Percentiles rank a stretch among this genome's conserved stretches.
phyloP scores from a whole-genome alignment of 352 stramenopile genomes.

The Phytophthora hybrid region DNA sequence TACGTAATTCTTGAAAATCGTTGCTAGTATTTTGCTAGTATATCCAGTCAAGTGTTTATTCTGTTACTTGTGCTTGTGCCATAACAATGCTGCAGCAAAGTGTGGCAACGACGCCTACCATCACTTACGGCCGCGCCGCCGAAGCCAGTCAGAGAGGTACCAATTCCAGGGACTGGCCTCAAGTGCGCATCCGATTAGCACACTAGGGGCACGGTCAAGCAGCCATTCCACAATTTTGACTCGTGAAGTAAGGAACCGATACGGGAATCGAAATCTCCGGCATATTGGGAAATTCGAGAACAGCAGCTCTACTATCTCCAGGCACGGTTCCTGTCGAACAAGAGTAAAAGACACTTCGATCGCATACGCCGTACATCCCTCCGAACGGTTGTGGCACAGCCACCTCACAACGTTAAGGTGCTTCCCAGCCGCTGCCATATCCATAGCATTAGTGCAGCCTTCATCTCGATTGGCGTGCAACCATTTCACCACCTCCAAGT shows the following conservation, averaged over 20 bases:
- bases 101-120: too few species aligned
- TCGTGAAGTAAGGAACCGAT: not conserved
- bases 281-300: not conserved
- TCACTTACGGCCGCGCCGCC: too few species aligned
- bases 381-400: too few species aligned
- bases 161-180: not conserved
- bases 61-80: too few species aligned
- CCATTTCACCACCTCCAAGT: conserved; percentile 18
- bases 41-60: too few species aligned
- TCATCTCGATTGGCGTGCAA: conserved; percentile 15
- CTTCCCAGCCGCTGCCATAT: conserved; percentile 1
- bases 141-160: not conserved
- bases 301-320: not conserved
- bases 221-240: not conserved
- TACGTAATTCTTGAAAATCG: too few species aligned
- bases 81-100: too few species aligned
- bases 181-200: not conserved
- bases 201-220: not conserved
- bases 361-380: too few species aligned
- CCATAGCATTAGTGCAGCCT: conserved; percentile 7
- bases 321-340: not conserved
- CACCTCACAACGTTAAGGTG: conserved; percentile 14
- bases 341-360: not conserved
- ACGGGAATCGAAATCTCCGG: not conserved
- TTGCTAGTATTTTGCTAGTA: too few species aligned